Evolutionary conservation across 345 rosid species (phyloP).

Genomic region (Eucalyptus sp.): DNA sequence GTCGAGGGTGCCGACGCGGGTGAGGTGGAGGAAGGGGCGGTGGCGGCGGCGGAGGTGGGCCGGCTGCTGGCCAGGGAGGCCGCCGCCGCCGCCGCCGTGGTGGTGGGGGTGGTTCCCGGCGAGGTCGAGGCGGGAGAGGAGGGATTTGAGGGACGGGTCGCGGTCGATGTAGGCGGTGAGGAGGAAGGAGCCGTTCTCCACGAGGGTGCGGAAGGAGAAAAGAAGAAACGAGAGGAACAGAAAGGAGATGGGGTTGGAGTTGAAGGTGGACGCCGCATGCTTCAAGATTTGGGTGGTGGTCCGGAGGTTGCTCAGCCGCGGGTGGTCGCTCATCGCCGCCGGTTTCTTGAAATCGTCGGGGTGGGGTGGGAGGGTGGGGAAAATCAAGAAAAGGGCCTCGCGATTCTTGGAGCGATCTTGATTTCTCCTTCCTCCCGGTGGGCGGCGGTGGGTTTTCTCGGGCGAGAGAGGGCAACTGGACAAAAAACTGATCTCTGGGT

Average conservation of each 20-base stretch:
- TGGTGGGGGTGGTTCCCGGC: slow-evolving; percentile 13
- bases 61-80: background rate
- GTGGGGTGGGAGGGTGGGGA: rapidly evolving
- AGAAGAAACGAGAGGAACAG: slow-evolving; percentile 57
- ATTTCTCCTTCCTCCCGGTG: background rate
- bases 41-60: slow-evolving; percentile 24
- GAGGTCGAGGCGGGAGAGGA: slow-evolving; percentile 76
- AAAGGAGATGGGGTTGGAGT: slow-evolving; percentile 45
- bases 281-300: slow-evolving; percentile 51
- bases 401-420: background rate
- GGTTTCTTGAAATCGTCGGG: background rate
- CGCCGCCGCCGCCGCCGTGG: background rate
- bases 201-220: slow-evolving; percentile 49
- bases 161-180: slow-evolving; percentile 75
- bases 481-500: background rate
- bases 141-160: slow-evolving; percentile 73
- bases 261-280: slow-evolving; percentile 31
- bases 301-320: slow-evolving; percentile 47
- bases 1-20: slow-evolving; percentile 72
- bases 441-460: background rate
- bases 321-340: slow-evolving; percentile 59
- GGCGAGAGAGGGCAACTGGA: background rate
- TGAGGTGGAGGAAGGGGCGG: slow-evolving; percentile 73
- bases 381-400: background rate
- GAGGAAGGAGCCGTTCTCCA: slow-evolving; percentile 56